Percentiles rank a stretch among this genome's conserved stretches.
Conservation (phyloP, 2,329 filamentous ascomycete species). For the Fusarium pseudocircinatum region DNA sequence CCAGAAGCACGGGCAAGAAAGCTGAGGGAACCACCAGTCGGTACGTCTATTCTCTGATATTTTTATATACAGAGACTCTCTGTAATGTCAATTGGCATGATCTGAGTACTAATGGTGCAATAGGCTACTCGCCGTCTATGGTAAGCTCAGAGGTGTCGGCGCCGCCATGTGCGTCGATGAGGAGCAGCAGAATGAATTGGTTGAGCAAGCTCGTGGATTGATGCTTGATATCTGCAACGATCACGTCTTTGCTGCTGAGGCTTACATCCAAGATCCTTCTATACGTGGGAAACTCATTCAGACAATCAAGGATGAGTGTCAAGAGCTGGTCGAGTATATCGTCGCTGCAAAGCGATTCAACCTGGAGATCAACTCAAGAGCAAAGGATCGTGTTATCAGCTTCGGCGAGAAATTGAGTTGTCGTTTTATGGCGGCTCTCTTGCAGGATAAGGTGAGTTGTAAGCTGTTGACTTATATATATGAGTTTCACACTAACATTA, state of each 20-base stretch:
- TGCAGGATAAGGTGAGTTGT: conserved; percentile 73
- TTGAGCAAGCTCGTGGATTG: conserved; percentile 74
- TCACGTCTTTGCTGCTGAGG: conserved; percentile 77
- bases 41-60: conserved; percentile 60
- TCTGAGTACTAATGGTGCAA: neutral
- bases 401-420: conserved; percentile 97
- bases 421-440: conserved; percentile 84
- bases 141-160: conserved; percentile 64
- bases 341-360: conserved; percentile 72
- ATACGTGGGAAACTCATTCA: conserved; percentile 68
- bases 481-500: conserved; percentile 40
- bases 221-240: conserved; percentile 85
- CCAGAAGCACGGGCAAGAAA: conserved; percentile 93
- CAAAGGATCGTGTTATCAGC: conserved; percentile 89
- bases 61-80: neutral
- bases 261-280: conserved; percentile 65
- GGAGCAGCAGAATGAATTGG: conserved; percentile 60
- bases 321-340: conserved; percentile 79
- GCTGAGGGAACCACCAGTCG: conserved; percentile 94
- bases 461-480: neutral
- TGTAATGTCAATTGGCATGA: neutral
- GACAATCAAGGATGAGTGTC: conserved; percentile 81
- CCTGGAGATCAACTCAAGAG: conserved; percentile 79
- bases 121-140: conserved; percentile 69
- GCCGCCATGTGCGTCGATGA: conserved; percentile 62